These are phyloP conservation scores for Nakazawaea populi DNA, from an alignment of 805 yeast species.

Conservation along the genomic window DNA sequence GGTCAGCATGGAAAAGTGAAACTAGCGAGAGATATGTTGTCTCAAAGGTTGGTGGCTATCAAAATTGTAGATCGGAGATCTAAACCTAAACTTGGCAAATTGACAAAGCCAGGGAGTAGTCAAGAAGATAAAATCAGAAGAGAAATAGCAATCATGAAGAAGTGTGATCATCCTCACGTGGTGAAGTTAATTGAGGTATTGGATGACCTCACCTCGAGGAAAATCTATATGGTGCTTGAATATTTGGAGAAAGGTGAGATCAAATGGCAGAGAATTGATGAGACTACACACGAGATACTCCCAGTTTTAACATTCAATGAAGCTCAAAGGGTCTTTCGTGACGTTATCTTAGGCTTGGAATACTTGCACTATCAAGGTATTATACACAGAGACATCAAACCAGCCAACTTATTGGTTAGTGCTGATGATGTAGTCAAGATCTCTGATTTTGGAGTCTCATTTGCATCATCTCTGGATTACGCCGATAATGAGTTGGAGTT, in stretches of 20 bases:
- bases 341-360: constrained; percentile 82
- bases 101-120: constrained; percentile 21
- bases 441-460: constrained; percentile 95
- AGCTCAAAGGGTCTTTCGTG: constrained; percentile 70
- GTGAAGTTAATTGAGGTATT: constrained; percentile 81
- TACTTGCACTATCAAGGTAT: constrained; percentile 87
- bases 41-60: constrained; percentile 75
- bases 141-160: constrained; percentile 91
- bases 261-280: constrained; percentile 55
- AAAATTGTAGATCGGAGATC: constrained; percentile 82
- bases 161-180: constrained; percentile 89
- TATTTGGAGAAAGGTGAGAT: constrained; percentile 89
- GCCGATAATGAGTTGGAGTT: constrained; percentile 64
- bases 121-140: constrained; percentile 73
- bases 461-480: constrained; percentile 43
- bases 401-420: constrained; percentile 79
- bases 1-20: constrained; percentile 99
- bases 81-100: constrained; percentile 44
- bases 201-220: constrained; percentile 78
- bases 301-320: constrained; percentile 67
- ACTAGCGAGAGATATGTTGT: constrained; percentile 69
- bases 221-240: constrained; percentile 86
- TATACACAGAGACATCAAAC: constrained; percentile 93
- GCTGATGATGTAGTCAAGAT: constrained; percentile 75
- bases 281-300: constrained; percentile 21